These are phyloP conservation scores for Liriodendron chinense DNA, from an alignment of 164 flowering plant genomes.

Conservation along the genomic window DNA sequence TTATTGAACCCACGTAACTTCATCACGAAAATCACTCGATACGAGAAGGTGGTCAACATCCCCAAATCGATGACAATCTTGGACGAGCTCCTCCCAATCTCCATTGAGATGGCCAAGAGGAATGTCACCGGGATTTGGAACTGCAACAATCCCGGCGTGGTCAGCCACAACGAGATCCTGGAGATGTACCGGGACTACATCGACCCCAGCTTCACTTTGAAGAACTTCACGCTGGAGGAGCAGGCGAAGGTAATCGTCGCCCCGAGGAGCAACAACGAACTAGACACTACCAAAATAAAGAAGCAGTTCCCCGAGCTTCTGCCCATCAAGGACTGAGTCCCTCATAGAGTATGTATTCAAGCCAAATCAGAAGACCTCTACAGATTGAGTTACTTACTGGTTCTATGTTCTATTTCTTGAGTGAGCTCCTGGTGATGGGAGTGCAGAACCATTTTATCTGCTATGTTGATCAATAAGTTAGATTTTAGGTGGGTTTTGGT, in stretches of 20 bases:
- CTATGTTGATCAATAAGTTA: too few species aligned
- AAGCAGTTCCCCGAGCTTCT: conserved; percentile 36
- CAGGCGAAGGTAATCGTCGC: conserved; percentile 44
- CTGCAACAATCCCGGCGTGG: conserved; percentile 46
- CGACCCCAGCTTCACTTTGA: conserved; percentile 37
- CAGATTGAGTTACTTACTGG: conserved; percentile 14
- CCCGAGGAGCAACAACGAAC: conserved; percentile 41
- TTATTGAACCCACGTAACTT: conserved; percentile 37
- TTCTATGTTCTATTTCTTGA: conserved; percentile 3
- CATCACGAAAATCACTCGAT: conserved; percentile 36
- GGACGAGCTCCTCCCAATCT: too few species aligned
- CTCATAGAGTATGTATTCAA: conserved; percentile 35
- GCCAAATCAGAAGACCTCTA: conserved; percentile 36
- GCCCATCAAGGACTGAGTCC: conserved; percentile 35
- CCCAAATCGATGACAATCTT: conserved; percentile 43
- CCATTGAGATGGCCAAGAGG: conserved; percentile 42
- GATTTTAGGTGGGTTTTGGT: too few species aligned
- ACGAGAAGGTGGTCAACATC: conserved; percentile 40
- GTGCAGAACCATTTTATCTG: too few species aligned
- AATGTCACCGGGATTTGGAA: conserved; percentile 42
- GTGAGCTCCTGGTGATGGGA: not conserved
- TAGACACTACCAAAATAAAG: conserved; percentile 35
- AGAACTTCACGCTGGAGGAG: conserved; percentile 41
- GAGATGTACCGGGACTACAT: conserved; percentile 38
- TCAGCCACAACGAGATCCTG: conserved; percentile 42